Conservation (phyloP, 1,139 yeast genomes). For the Torulaspora pretoriensis region DNA sequence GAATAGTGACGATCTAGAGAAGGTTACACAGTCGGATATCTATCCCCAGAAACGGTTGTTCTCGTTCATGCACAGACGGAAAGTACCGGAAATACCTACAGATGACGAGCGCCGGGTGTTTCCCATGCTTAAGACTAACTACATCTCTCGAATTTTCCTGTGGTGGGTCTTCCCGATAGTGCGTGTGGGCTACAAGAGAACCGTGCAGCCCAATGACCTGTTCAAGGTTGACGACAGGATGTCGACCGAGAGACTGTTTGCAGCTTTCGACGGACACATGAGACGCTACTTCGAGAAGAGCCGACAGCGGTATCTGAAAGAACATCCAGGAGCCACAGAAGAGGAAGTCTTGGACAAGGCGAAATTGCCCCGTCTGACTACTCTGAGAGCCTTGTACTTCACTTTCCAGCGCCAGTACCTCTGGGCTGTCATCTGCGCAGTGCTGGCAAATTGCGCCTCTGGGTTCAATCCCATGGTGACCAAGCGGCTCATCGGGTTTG, state of each 20-base stretch:
- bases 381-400: slow-evolving; percentile 47
- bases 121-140: slow-evolving; percentile 40
- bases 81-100: slow-evolving; percentile 52
- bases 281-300: slow-evolving; percentile 39
- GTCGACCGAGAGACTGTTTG: slow-evolving; percentile 47
- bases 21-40: slow-evolving; percentile 32
- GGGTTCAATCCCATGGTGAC: slow-evolving; percentile 52
- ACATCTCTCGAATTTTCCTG: slow-evolving; percentile 43
- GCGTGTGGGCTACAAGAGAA: slow-evolving; percentile 62
- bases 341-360: slow-evolving; percentile 33
- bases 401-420: slow-evolving; percentile 55
- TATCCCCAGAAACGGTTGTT: slow-evolving; percentile 41
- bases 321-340: slow-evolving; percentile 36
- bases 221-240: slow-evolving; percentile 50
- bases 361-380: slow-evolving; percentile 42
- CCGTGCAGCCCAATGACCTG: slow-evolving; percentile 60
- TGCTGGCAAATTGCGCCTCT: slow-evolving; percentile 47
- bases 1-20: slow-evolving; percentile 33
- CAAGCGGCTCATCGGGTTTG: slow-evolving; percentile 51
- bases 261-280: slow-evolving; percentile 41
- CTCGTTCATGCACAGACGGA: slow-evolving; percentile 40
- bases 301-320: slow-evolving; percentile 26
- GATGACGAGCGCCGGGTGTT: slow-evolving; percentile 47
- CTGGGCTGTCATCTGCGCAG: slow-evolving; percentile 42
- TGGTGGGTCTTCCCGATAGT: slow-evolving; percentile 60